Evolutionary conservation across 1,284 basidiomycete genomes (phyloP).

Genomic region (Malassezia japonica): DNA sequence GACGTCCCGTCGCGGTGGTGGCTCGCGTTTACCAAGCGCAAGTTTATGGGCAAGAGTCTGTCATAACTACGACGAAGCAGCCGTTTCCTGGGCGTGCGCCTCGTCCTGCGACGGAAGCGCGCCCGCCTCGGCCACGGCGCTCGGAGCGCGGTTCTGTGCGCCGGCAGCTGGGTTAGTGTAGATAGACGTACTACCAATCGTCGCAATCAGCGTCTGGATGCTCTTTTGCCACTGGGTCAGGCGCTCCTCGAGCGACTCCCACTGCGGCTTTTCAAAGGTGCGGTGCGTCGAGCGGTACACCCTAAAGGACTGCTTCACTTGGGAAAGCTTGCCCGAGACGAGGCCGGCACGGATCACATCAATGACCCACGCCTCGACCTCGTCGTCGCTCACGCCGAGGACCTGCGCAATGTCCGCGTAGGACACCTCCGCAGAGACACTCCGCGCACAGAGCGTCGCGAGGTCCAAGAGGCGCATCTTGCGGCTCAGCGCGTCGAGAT

Average conservation of each 20-base stretch:
- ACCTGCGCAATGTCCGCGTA: slow-evolving; percentile 32
- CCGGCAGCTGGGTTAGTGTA: background rate
- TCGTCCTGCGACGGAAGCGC: background rate
- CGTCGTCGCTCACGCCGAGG: slow-evolving; percentile 23
- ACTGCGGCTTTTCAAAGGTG: slow-evolving; percentile 39
- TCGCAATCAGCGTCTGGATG: slow-evolving; percentile 30
- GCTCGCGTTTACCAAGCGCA: slow-evolving; percentile 74
- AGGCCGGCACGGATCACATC: slow-evolving; percentile 47
- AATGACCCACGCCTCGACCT: slow-evolving; percentile 48
- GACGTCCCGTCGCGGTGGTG: slow-evolving; percentile 98
- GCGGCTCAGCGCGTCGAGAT: slow-evolving; percentile 22
- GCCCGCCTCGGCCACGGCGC: background rate
- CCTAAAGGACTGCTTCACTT: slow-evolving; percentile 38
- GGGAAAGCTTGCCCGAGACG: slow-evolving; percentile 41
- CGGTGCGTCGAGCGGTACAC: slow-evolving; percentile 42
- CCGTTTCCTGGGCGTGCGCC: background rate
- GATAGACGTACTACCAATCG: slow-evolving; percentile 13
- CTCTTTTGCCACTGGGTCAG: slow-evolving; percentile 39
- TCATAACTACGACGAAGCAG: slow-evolving; percentile 7
- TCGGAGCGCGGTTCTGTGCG: slow-evolving; percentile 1
- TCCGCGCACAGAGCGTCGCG: slow-evolving; percentile 35
- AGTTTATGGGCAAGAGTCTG: slow-evolving; percentile 46
- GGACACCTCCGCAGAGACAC: slow-evolving; percentile 34
- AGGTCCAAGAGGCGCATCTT: slow-evolving; percentile 45
- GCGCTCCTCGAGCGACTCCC: slow-evolving; percentile 34